Base-by-base conservation (phyloP, 108 stramenopile genomes). In the Schizochytrium sp. region DNA sequence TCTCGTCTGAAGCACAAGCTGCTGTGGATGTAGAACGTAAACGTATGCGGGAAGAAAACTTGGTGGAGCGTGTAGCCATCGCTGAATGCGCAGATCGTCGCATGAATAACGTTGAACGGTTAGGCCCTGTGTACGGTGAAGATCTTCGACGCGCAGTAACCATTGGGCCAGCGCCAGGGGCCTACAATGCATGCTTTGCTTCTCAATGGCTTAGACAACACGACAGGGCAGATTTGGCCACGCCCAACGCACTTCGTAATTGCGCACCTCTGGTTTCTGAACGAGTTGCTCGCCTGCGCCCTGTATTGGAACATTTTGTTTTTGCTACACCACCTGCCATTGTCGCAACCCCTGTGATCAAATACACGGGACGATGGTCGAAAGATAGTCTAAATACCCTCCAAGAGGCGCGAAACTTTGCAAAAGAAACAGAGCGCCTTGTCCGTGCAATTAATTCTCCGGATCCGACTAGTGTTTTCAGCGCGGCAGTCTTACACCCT, bases 271-370 rank as follows among this genome's bases (percentile, higher is more conserved):
- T n/a, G n/a, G 50, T 83, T 44, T 2, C n/a, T 53, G 89, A 89
- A 28, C 72, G 89, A 3, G 46, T 46, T 15, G 72, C 8, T 13
- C 50, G 40, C 4, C 56, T 89, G 50, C 15, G 40, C 4, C 72
- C 89, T 3, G 44, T 89, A 38, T 40, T 89, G 45, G 50, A 89
- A 17, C 72, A 73, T 17, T 89, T 89, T 47, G 47, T 55, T 19
- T 89, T 72, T 55, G 73, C 83, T 38, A 72, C 87, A 15, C 87
- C 87, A 17, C 19, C 15, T 46, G 88, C 60, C 45, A 44, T 45
- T 15, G 88, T 61, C 5, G 15, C 60, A 42, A 61, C 88, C n/a
- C 60, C 88, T 5, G 60, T 42, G 28, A 4, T 88, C 17, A 17
- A 28, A 10, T 44, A 44, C 56, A 59, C n/a, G 41, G 88, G 88